phyloP scores from a whole-genome alignment of 148 eudicot species.

The Dianthus caryophyllus region DNA sequence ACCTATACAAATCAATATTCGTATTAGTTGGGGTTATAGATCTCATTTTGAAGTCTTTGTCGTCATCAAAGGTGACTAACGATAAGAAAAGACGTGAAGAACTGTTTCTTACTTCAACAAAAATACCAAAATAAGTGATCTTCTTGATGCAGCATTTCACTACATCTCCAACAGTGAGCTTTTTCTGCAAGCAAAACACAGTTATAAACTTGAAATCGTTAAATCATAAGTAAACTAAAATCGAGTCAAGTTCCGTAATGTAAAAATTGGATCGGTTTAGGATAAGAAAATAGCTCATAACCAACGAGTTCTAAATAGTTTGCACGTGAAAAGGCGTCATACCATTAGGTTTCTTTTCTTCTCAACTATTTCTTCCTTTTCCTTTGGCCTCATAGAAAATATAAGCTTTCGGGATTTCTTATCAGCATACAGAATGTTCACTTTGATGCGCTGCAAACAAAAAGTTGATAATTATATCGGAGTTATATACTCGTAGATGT shows the following conservation, averaged over 20 bases:
- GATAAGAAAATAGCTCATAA: neutral
- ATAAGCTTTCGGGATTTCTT: conserved; percentile 66
- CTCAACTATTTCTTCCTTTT: conserved; percentile 65
- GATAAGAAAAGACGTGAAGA: neutral
- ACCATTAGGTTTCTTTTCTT: conserved; percentile 87
- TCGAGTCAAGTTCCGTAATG: neutral
- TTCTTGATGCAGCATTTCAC: conserved; percentile 76
- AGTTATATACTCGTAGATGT: neutral
- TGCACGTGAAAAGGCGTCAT: conserved; percentile 17
- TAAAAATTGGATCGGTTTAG: neutral
- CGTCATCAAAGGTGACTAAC: neutral
- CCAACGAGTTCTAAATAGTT: neutral
- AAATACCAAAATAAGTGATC: conserved; percentile 83
- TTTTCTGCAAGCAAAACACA: conserved; percentile 48
- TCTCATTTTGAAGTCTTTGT: neutral
- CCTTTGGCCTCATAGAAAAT: conserved; percentile 72
- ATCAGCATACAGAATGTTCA: conserved; percentile 63
- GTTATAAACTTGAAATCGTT: neutral
- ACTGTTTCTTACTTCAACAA: conserved; percentile 67
- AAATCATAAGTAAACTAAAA: neutral
- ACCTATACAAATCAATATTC: conserved; percentile 45
- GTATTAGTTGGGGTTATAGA: neutral
- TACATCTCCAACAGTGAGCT: conserved; percentile 74
- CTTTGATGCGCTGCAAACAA: conserved; percentile 58
- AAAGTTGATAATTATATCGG: conserved; percentile 4